phyloP scores from a whole-genome alignment of 306 rosid species.

The Hippophae gyantsensis region DNA sequence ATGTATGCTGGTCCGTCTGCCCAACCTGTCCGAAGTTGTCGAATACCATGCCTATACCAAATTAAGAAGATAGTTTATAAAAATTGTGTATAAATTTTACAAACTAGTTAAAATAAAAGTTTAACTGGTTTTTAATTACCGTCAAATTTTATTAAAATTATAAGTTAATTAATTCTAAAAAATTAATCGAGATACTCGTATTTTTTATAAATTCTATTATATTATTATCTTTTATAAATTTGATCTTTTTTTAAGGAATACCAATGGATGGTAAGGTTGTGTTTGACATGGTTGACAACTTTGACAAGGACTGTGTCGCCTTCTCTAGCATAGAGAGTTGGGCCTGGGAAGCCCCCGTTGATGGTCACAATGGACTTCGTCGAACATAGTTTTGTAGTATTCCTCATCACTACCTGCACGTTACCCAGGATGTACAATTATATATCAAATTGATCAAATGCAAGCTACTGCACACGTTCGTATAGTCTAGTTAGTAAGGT shows the following conservation, averaged over 20 bases:
- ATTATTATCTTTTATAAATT: background rate
- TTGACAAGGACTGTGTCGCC: background rate
- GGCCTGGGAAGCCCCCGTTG: background rate
- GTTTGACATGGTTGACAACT: background rate
- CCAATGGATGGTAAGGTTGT: background rate
- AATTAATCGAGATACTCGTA: no score
- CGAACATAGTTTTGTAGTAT: background rate
- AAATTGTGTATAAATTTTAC: background rate
- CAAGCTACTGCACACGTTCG: background rate
- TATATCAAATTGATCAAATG: background rate
- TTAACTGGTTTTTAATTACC: background rate
- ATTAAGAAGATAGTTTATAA: background rate
- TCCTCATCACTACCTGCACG: background rate
- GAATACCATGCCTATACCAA: background rate
- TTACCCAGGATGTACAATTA: background rate
- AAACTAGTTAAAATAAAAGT: background rate
- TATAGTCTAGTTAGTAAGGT: background rate
- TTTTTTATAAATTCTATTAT: background rate
- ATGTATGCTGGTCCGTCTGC: background rate
- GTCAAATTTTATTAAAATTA: no score
- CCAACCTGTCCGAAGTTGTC: background rate
- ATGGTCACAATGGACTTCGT: background rate
- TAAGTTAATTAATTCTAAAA: no score
- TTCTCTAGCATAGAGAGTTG: conserved; percentile 1
- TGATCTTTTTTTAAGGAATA: background rate